A percentile compares a stretch with the other conserved stretches of the same genome.
These are phyloP conservation scores for Globisporangium parvum DNA, from an alignment of 352 stramenopile species.

Conservation along the genomic window DNA sequence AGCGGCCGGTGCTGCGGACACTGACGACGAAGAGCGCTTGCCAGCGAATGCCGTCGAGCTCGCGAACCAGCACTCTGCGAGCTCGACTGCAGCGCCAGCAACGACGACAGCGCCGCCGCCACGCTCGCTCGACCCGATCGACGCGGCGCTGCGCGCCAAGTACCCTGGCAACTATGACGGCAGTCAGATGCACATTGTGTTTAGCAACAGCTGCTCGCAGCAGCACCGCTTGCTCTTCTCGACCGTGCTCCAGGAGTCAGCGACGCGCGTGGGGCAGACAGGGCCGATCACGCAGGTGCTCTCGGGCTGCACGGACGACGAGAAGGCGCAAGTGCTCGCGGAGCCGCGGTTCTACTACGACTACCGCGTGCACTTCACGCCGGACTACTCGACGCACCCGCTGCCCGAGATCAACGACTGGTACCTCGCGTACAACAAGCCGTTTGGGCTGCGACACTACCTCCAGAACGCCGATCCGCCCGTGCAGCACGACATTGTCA, in stretches of 20 bases:
- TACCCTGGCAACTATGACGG: constrained; percentile 8
- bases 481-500: constrained; percentile 25
- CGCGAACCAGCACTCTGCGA: neutral
- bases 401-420: constrained; percentile 26
- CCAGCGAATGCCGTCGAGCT: neutral
- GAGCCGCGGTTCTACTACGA: constrained; percentile 50
- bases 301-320: constrained; percentile 29
- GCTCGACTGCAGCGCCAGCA: neutral
- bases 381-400: constrained; percentile 36
- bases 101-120: neutral
- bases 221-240: constrained; percentile 28
- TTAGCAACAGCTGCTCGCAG: constrained; percentile 48
- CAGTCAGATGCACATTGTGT: constrained; percentile 31
- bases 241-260: constrained; percentile 41
- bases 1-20: neutral
- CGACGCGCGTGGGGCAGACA: constrained; percentile 26
- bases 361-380: constrained; percentile 46
- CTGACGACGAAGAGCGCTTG: neutral
- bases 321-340: constrained; percentile 19
- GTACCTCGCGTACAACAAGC: constrained; percentile 55
- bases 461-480: constrained; percentile 35
- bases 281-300: constrained; percentile 53
- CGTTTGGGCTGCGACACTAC: constrained; percentile 45
- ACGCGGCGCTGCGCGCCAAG: neutral
- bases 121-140: neutral